Evolutionary conservation across 2,329 filamentous ascomycete species (phyloP).

Genomic region (Penicillium sp.): DNA sequence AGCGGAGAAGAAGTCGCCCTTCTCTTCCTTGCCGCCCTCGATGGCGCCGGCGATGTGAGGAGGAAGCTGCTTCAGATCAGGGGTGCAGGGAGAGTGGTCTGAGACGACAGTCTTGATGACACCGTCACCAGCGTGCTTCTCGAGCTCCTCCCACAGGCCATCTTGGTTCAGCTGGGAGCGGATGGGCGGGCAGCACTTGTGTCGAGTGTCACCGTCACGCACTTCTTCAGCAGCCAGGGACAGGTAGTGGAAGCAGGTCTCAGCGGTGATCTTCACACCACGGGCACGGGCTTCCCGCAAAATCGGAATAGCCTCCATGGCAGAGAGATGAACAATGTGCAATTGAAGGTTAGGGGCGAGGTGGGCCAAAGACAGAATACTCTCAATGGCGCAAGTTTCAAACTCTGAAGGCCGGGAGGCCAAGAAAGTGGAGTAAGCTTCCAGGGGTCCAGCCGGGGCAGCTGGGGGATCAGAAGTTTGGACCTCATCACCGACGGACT

Average conservation of each 20-base stretch:
- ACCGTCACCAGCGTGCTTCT: conserved; percentile 60
- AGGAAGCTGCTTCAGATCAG: conserved; percentile 86
- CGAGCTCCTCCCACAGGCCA: conserved; percentile 80
- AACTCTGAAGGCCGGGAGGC: conserved; percentile 85
- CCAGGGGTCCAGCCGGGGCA: conserved; percentile 69
- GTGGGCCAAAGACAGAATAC: conserved; percentile 79
- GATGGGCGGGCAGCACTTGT: conserved; percentile 95
- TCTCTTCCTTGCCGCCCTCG: conserved; percentile 35
- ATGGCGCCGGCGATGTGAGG: conserved; percentile 59
- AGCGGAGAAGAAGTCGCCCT: conserved; percentile 88
- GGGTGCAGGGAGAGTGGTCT: conserved; percentile 95
- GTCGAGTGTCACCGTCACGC: conserved; percentile 79
- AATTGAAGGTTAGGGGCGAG: conserved; percentile 79
- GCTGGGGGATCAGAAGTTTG: conserved; percentile 69
- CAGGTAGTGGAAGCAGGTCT: conserved; percentile 95
- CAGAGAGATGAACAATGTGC: conserved; percentile 91
- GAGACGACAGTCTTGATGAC: conserved; percentile 91
- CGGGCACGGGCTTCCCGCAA: conserved; percentile 69
- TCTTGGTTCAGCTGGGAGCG: conserved; percentile 79
- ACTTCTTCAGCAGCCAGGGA: conserved; percentile 81
- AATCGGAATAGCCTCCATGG: conserved; percentile 82
- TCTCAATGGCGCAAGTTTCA: conserved; percentile 84
- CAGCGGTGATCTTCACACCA: conserved; percentile 85
- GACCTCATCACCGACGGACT: conserved; percentile 75
- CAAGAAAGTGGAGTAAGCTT: conserved; percentile 85